phyloP scores from a whole-genome alignment of 2,329 filamentous ascomycete species.

The Metarhizium robertsii region DNA sequence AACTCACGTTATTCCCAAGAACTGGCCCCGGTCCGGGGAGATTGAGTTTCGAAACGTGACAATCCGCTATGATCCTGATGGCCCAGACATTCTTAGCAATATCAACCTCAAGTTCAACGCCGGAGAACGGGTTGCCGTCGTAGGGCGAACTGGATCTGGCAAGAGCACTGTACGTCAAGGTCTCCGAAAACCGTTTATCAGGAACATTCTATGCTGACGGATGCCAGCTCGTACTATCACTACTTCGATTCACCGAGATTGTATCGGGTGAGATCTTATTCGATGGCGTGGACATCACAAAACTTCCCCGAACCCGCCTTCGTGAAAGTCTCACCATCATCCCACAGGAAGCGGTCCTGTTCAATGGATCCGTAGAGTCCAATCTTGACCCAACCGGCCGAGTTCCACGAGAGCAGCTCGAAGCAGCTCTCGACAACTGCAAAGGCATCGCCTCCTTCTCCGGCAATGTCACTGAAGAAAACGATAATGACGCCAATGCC shows the following conservation, averaged over 20 bases:
- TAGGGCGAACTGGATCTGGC: constrained; percentile 73
- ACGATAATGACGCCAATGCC: constrained; percentile 14
- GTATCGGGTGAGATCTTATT: constrained; percentile 43
- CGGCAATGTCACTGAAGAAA: constrained; percentile 25
- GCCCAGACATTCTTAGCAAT: constrained; percentile 39
- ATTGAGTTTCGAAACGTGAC: constrained; percentile 43
- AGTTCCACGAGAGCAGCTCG: constrained; percentile 42
- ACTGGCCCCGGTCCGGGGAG: constrained; percentile 37
- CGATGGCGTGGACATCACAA: constrained; percentile 47
- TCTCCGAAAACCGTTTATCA: background rate
- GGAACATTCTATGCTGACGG: background rate
- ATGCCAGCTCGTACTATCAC: constrained; percentile 37
- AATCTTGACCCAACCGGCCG: constrained; percentile 58
- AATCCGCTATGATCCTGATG: constrained; percentile 35
- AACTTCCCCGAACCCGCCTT: constrained; percentile 38
- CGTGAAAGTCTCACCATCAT: constrained; percentile 48
- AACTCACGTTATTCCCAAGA: constrained; percentile 26
- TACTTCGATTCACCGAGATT: constrained; percentile 44
- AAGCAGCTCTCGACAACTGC: constrained; percentile 52
- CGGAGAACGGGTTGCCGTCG: constrained; percentile 68
- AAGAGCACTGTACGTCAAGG: constrained; percentile 60
- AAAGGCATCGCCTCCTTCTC: constrained; percentile 47
- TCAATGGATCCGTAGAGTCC: constrained; percentile 41
- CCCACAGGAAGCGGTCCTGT: constrained; percentile 49
- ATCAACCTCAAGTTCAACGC: constrained; percentile 45